Evolutionary conservation across 768 basidiomycete genomes (phyloP).

Genomic region (Mycena olivaceomarginata): DNA sequence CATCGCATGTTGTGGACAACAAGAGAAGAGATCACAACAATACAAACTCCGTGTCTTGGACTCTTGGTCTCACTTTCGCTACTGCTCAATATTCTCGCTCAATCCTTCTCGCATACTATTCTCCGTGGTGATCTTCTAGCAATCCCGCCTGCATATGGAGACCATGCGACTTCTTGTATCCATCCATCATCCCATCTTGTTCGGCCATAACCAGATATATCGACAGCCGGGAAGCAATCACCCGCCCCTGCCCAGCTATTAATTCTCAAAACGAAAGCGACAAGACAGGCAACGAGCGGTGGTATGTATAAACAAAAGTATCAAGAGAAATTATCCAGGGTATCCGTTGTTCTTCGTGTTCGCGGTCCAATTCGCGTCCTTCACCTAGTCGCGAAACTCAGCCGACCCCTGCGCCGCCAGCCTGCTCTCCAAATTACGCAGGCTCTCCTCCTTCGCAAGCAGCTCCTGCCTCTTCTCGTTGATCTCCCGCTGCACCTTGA

Average conservation of each 20-base stretch:
- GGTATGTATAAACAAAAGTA: constrained; percentile 39
- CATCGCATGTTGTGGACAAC: background rate
- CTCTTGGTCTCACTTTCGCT: background rate
- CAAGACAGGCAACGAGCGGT: constrained; percentile 8
- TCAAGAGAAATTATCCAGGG: constrained; percentile 36
- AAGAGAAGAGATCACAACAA: background rate
- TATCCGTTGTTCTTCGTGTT: constrained; percentile 16
- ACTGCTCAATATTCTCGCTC: no score
- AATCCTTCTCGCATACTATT: background rate
- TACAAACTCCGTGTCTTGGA: background rate
- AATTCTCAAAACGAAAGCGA: background rate
- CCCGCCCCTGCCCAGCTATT: no score
- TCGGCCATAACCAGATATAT: no score
- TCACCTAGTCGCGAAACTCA: constrained; percentile 81
- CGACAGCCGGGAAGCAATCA: no score
- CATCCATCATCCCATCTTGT: background rate
- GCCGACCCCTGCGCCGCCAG: constrained; percentile 91
- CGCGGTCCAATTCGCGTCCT: background rate
- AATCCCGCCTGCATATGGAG: background rate
- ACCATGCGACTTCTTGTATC: constrained; percentile 3
- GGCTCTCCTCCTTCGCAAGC: constrained; percentile 78
- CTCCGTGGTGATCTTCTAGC: background rate
- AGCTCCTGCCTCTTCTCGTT: constrained; percentile 98
- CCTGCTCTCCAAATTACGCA: constrained; percentile 87
- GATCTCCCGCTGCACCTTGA: constrained; percentile 98